Evolutionary conservation across 176 grass and related monocot species (phyloP), one percentile per base, ranked within the genome.

Genomic region (Luzula sylvatica): DNA sequence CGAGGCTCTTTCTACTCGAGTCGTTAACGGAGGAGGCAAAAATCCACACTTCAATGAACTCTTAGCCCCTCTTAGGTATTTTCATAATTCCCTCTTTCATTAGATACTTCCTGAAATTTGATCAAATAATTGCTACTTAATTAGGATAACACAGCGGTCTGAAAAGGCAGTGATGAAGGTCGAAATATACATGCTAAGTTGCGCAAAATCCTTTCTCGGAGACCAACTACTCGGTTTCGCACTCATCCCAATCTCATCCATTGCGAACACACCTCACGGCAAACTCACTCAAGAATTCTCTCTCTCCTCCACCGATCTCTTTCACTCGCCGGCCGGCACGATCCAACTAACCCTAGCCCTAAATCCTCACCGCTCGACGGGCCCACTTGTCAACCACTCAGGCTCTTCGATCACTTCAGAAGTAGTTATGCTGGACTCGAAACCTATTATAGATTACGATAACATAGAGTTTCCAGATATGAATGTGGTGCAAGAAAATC

Each of bases 201-300:
- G 66, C 26, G 79, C 72, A 8, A 66, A 29, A 59, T 52, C 38
- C 11, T 30, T 81, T n/a, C 65, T 88, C 8, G 89, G 83, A 3
- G 83, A 95, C 73, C 89, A 95, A 78, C 89, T 95, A 15, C 89
- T 95, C 17, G 80, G 83, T 11, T 95, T 95, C 83, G 65, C 76
- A 19, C 89, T 95, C 65, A 78, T 88, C 18, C 89, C 83, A 15
- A 53, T 95, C 48, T 72, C 76, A 4, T 39, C 35, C 27, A 75
- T 95, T 26, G 76, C 20, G 0, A 55, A 27, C 0, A 74, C 83
- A 3, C 46, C 64, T 8, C 65, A 62, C 14, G 55, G 61, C 1
- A 5, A 26, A 11, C 12, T 80, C 45, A 27, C 8, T 7, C 57
- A 53, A 26, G 76, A 95, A 19, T 95, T 95, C 49, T 58, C 72